Conservation (phyloP, 805 yeast species). For the Cyberlindnera nakhonratchasimensis region DNA sequence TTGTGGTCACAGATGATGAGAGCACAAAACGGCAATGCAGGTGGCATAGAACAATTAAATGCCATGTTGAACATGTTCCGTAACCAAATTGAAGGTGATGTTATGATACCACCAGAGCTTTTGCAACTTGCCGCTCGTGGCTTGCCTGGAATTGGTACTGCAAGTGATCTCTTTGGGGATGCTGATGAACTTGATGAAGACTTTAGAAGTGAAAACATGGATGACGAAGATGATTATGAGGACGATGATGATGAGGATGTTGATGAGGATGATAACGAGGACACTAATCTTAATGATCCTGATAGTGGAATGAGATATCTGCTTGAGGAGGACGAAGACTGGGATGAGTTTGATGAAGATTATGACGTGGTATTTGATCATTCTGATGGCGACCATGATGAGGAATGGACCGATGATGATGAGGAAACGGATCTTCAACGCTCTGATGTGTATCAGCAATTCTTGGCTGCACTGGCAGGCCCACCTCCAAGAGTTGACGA, state of each 20-base stretch:
- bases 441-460: not conserved
- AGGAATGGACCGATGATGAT: conserved; percentile 1
- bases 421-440: not conserved
- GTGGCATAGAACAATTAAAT: conserved; percentile 18
- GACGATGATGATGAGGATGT: conserved; percentile 4
- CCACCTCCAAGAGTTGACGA: not conserved
- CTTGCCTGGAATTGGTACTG: not conserved
- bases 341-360: not conserved
- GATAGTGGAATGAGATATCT: conserved; percentile 1
- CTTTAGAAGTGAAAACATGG: conserved; percentile 24
- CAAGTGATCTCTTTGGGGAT: conserved; percentile 1
- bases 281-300: not conserved
- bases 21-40: conserved; percentile 15
- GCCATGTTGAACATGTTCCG: conserved; percentile 9
- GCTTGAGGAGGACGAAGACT: not conserved
- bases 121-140: not conserved
- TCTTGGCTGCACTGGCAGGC: conserved; percentile 1
- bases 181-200: conserved; percentile 24
- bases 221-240: conserved; percentile 16
- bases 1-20: conserved; percentile 19
- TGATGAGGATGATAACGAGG: not conserved
- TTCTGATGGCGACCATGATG: not conserved
- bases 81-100: not conserved
- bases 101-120: conserved; percentile 1
- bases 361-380: not conserved